These are phyloP conservation scores for Schwanniomyces polymorphus DNA, from an alignment of 805 yeast species.

Conservation along the genomic window DNA sequence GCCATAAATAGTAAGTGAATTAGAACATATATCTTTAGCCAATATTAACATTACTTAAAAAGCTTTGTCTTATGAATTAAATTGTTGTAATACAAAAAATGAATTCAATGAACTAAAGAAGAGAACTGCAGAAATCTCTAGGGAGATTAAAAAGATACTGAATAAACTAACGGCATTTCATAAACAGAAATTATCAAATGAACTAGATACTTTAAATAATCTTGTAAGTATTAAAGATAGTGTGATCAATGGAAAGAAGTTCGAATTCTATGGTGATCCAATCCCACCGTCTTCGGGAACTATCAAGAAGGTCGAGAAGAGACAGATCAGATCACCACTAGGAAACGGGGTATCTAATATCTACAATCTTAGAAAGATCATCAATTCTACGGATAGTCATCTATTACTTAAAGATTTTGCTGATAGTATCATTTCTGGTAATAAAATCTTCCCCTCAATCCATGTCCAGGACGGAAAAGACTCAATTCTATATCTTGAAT, in stretches of 20 bases:
- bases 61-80: not conserved
- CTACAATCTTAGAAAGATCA: constrained; percentile 2
- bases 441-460: constrained; percentile 15
- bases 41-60: constrained; percentile 4
- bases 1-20: too few relatives aligned
- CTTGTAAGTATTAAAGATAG: constrained; percentile 18
- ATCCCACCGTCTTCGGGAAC: constrained; percentile 5
- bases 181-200: constrained; percentile 18
- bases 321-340: not conserved
- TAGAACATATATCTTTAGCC: too few relatives aligned
- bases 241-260: constrained; percentile 12
- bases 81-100: constrained; percentile 18
- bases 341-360: constrained; percentile 1
- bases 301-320: not conserved
- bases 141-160: constrained; percentile 5
- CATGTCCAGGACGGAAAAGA: constrained; percentile 18
- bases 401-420: constrained; percentile 13
- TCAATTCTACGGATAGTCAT: constrained; percentile 6
- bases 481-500: constrained; percentile 14
- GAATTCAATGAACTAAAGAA: constrained; percentile 16
- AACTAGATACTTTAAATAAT: constrained; percentile 18
- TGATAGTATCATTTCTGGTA: constrained; percentile 3
- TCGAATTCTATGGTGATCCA: constrained; percentile 32
- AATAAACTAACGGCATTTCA: constrained; percentile 12
- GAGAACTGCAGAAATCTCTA: constrained; percentile 9